Percentiles rank a stretch among this genome's conserved stretches.
phyloP scores from a whole-genome alignment of 306 rosid genomes.

The Lagenaria siceraria region DNA sequence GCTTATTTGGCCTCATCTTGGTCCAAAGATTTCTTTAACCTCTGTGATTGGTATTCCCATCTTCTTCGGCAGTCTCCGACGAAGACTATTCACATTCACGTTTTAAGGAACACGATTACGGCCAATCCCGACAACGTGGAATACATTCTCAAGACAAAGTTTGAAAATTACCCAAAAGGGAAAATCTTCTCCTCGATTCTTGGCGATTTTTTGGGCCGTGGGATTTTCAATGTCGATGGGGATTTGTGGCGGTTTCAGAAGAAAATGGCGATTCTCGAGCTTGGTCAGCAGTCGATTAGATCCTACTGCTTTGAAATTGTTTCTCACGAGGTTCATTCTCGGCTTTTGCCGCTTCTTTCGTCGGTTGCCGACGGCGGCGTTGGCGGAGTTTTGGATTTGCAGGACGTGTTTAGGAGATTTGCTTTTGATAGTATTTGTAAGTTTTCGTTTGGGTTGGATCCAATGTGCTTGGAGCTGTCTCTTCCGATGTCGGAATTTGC shows the following conservation, averaged over 20 bases:
- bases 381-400: slow-evolving; percentile 37
- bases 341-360: slow-evolving; percentile 43
- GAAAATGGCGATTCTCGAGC: slow-evolving; percentile 51
- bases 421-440: slow-evolving; percentile 54
- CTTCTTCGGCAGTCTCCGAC: slow-evolving; percentile 43
- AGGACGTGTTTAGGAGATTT: slow-evolving; percentile 58
- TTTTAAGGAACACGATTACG: slow-evolving; percentile 48
- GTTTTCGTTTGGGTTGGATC: slow-evolving; percentile 75
- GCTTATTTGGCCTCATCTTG: slow-evolving; percentile 46
- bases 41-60: slow-evolving; percentile 68
- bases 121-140: slow-evolving; percentile 66
- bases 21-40: slow-evolving; percentile 42
- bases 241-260: slow-evolving; percentile 56
- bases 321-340: slow-evolving; percentile 32
- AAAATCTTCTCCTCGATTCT: slow-evolving; percentile 50
- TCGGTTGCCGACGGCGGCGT: slow-evolving; percentile 9
- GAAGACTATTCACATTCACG: slow-evolving; percentile 66
- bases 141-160: slow-evolving; percentile 59
- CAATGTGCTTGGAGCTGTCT: slow-evolving; percentile 45
- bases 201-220: slow-evolving; percentile 63
- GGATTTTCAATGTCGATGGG: slow-evolving; percentile 84
- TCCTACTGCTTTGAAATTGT: slow-evolving; percentile 54
- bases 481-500: slow-evolving; percentile 57
- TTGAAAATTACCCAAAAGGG: slow-evolving; percentile 68
- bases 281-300: slow-evolving; percentile 29